These are phyloP conservation scores for Nicotiana knightiana DNA, from an alignment of 257 asterid genomes.

Conservation along the genomic window DNA sequence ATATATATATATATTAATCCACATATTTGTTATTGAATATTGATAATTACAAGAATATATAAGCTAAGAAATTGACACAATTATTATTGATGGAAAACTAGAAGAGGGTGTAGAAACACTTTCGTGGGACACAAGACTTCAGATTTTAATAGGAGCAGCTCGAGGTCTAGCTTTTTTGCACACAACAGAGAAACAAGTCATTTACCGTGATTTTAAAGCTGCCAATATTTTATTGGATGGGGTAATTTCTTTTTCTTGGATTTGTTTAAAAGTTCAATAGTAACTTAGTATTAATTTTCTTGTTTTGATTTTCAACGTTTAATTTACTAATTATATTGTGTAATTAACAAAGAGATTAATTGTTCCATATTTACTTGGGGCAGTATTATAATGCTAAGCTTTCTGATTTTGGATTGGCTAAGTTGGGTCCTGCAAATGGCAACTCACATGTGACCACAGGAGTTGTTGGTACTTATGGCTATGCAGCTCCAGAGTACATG, in stretches of 20 bases:
- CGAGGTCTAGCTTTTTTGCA: conserved; percentile 13
- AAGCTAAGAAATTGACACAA: not conserved
- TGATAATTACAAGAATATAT: not conserved
- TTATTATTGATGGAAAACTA: not conserved
- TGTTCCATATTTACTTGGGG: too few species aligned
- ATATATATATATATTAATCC: too few species aligned
- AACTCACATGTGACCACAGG: not conserved
- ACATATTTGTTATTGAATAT: not conserved
- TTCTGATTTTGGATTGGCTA: conserved; percentile 12
- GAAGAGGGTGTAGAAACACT: not conserved
- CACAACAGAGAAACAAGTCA: conserved; percentile 9
- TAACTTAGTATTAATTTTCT: too few species aligned
- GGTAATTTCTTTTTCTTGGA: not conserved
- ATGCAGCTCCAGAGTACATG: conserved; percentile 10
- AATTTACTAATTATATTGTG: too few species aligned
- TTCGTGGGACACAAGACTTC: conserved; percentile 13
- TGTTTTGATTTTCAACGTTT: too few species aligned
- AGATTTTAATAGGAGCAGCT: conserved; percentile 16
- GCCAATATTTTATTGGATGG: conserved; percentile 10
- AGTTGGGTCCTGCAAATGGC: conserved; percentile 1
- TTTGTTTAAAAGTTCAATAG: too few species aligned
- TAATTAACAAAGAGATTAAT: too few species aligned
- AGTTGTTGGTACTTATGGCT: not conserved
- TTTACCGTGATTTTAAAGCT: conserved; percentile 4
- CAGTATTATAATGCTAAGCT: conserved; percentile 9